A percentile compares a stretch with the other conserved stretches of the same genome.
Evolutionary conservation across 768 basidiomycete species (phyloP).

Genomic region (Tylopilus intermedius): DNA sequence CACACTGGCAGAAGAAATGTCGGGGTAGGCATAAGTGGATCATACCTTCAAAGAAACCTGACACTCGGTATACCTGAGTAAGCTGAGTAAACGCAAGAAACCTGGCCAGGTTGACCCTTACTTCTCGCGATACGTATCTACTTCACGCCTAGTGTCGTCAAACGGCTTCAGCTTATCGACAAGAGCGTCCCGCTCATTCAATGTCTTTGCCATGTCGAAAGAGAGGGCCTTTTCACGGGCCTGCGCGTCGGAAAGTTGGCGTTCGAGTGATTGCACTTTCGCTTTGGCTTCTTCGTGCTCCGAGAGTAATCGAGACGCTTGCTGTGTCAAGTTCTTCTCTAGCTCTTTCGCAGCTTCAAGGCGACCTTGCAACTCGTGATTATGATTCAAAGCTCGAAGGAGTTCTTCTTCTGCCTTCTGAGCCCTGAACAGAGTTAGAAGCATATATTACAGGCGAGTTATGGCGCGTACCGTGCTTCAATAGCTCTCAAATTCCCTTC

Average conservation of each 20-base stretch:
- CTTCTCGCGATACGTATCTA: conserved; percentile 22
- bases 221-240: conserved; percentile 15
- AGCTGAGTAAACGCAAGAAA: not conserved
- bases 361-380: conserved; percentile 27
- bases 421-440: conserved; percentile 14
- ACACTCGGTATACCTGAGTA: conserved; percentile 17
- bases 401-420: conserved; percentile 20
- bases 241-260: conserved; percentile 16
- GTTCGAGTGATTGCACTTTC: conserved; percentile 12
- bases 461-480: conserved; percentile 23
- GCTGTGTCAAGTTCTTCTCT: conserved; percentile 24
- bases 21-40: not conserved
- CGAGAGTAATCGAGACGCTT: conserved; percentile 23
- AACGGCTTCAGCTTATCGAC: conserved; percentile 19
- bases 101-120: conserved; percentile 8
- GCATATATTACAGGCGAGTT: not conserved
- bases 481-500: conserved; percentile 24
- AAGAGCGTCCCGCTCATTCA: conserved; percentile 19
- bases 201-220: conserved; percentile 12
- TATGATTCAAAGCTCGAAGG: conserved; percentile 14
- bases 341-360: conserved; percentile 20
- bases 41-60: conserved; percentile 24
- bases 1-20: not conserved
- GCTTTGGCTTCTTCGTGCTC: conserved; percentile 22
- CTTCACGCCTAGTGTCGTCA: conserved; percentile 18